Conservation (phyloP, 208 protist genomes). For the Lotmaria passim region DNA sequence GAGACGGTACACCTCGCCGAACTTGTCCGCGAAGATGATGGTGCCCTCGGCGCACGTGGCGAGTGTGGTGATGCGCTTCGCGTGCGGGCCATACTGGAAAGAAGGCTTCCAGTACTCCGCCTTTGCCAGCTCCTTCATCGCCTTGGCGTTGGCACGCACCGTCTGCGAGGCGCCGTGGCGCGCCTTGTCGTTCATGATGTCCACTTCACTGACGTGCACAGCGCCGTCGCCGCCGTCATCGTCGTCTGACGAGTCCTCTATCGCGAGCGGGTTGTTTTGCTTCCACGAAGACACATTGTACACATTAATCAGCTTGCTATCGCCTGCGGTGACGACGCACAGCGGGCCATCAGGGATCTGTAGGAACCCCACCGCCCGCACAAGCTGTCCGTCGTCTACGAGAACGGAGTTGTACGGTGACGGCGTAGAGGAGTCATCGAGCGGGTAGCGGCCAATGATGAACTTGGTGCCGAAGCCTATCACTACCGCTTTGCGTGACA, state of each 20-base stretch:
- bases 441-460: constrained; percentile 53
- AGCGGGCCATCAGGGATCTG: constrained; percentile 63
- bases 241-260: constrained; percentile 32
- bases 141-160: not conserved
- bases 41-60: constrained; percentile 53
- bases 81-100: constrained; percentile 79
- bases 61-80: constrained; percentile 83
- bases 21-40: constrained; percentile 90
- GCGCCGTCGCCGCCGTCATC: constrained; percentile 17
- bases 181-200: constrained; percentile 14
- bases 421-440: constrained; percentile 28
- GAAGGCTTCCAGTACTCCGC: constrained; percentile 46
- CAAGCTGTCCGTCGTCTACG: constrained; percentile 75
- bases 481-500: constrained; percentile 51
- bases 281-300: constrained; percentile 63
- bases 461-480: constrained; percentile 65
- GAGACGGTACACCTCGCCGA: constrained; percentile 86
- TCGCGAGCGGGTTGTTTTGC: constrained; percentile 41
- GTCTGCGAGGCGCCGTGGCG: not conserved
- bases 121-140: constrained; percentile 22
- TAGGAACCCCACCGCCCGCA: constrained; percentile 71
- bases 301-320: constrained; percentile 82
- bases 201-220: constrained; percentile 17
- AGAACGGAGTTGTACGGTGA: constrained; percentile 50
- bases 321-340: constrained; percentile 76